These are phyloP conservation scores for Eucalyptus pauciflora DNA, from an alignment of 345 rosid species.

Conservation along the genomic window DNA sequence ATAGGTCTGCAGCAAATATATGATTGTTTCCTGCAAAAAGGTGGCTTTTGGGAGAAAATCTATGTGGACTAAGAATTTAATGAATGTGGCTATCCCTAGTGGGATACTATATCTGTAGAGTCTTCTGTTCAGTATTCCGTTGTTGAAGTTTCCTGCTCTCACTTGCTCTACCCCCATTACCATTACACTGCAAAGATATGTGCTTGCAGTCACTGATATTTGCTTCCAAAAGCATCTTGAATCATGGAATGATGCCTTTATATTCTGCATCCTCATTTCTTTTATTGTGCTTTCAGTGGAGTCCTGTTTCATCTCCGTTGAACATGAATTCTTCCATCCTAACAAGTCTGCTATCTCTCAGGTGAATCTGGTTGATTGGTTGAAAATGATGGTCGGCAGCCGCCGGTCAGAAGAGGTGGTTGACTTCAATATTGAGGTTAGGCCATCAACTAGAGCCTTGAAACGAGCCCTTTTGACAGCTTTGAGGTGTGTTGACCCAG, in stretches of 20 bases:
- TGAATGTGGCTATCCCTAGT: neutral
- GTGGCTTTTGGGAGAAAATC: neutral
- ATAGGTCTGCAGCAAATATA: neutral
- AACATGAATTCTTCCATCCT: neutral
- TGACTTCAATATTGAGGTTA: slow-evolving; percentile 76
- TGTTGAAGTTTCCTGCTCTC: neutral
- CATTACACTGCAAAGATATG: neutral
- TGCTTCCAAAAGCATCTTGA: neutral
- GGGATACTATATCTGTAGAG: neutral
- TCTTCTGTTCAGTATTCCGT: neutral
- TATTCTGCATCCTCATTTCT: neutral
- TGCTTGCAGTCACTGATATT: neutral
- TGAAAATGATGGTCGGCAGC: slow-evolving; percentile 96
- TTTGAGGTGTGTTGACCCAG: slow-evolving; percentile 92
- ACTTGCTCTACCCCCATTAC: neutral
- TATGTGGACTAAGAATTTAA: neutral
- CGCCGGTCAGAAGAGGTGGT: slow-evolving; percentile 90
- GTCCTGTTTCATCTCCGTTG: neutral
- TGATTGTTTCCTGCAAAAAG: neutral
- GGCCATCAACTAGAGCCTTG: slow-evolving; percentile 81
- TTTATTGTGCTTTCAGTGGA: neutral
- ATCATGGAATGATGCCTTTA: neutral
- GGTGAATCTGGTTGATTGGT: slow-evolving; percentile 98
- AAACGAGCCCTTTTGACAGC: slow-evolving; percentile 93
- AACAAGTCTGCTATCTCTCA: slow-evolving; percentile 5